Percentiles rank a stretch among this genome's conserved stretches.
Evolutionary conservation across 257 asterid species (phyloP).

Genomic region (Leonotis leonurus): DNA sequence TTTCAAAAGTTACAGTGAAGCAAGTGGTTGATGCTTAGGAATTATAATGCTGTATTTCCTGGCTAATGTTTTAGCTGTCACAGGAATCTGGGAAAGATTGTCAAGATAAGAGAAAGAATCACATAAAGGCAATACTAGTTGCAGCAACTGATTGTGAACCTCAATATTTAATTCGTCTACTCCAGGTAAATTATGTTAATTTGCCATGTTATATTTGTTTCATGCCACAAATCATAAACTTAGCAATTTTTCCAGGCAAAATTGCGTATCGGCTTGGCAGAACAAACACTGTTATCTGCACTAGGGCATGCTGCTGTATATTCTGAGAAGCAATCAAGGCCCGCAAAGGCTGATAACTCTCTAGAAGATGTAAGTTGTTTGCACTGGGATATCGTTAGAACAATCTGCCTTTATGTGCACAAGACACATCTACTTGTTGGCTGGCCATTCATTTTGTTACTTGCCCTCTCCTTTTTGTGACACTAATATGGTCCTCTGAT

Average conservation of each 20-base stretch:
- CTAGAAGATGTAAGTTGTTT: constrained; percentile 55
- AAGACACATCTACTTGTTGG: background rate
- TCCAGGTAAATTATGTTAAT: constrained; percentile 51
- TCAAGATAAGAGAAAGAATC: constrained; percentile 85
- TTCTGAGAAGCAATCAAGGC: constrained; percentile 57
- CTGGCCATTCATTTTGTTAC: background rate
- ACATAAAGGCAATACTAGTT: constrained; percentile 73
- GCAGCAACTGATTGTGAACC: constrained; percentile 99
- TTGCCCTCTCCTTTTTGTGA: background rate
- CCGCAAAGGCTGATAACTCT: constrained; percentile 51
- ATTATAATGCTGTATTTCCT: constrained; percentile 9
- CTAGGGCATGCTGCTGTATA: constrained; percentile 78
- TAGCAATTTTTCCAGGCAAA: constrained; percentile 60
- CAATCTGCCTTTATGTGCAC: background rate
- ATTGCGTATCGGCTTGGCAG: constrained; percentile 86
- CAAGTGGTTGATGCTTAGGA: background rate
- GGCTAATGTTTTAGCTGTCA: constrained; percentile 8
- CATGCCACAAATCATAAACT: constrained; percentile 19
- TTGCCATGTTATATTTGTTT: constrained; percentile 9
- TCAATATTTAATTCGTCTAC: constrained; percentile 86
- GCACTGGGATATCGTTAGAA: background rate
- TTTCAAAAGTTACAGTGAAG: constrained; percentile 4
- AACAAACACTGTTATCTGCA: constrained; percentile 82
- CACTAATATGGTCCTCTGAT: background rate
- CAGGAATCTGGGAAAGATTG: constrained; percentile 97